phyloP scores from a whole-genome alignment of 257 asterid species.

The Avicennia marina region DNA sequence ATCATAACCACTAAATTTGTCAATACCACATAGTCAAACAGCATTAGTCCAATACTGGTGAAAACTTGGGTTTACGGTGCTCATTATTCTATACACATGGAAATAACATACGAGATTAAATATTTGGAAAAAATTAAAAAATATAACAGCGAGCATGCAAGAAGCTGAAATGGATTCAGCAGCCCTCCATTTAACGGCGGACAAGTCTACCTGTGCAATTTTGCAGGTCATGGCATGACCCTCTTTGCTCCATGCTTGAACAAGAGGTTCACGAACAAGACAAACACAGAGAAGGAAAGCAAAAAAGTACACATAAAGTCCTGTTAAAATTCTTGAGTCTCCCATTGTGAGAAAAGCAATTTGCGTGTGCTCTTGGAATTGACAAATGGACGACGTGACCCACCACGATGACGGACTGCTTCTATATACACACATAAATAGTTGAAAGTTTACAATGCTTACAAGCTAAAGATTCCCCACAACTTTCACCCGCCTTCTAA shows the following conservation, averaged over 20 bases:
- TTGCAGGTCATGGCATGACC: conserved; percentile 85
- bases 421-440: conserved; percentile 19
- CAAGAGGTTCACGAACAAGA: conserved; percentile 31
- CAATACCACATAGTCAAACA: no score
- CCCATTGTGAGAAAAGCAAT: conserved; percentile 13
- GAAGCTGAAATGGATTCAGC: no score
- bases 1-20: no score
- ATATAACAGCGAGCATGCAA: no score
- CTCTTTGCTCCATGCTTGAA: conserved; percentile 89
- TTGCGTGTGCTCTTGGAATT: neutral
- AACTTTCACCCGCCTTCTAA: conserved; percentile 22
- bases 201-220: conserved; percentile 70
- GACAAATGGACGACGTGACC: conserved; percentile 7
- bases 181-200: no score
- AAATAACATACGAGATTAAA: no score
- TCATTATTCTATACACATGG: no score
- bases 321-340: conserved; percentile 12
- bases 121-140: no score
- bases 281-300: conserved; percentile 29
- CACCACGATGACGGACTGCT: conserved; percentile 10
- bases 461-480: conserved; percentile 35
- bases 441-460: conserved; percentile 36
- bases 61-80: no score
- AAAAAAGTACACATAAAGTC: conserved; percentile 15
- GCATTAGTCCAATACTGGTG: no score